Evolutionary conservation across 305 asterid species (phyloP).

Genomic region (Ajuga reptans): DNA sequence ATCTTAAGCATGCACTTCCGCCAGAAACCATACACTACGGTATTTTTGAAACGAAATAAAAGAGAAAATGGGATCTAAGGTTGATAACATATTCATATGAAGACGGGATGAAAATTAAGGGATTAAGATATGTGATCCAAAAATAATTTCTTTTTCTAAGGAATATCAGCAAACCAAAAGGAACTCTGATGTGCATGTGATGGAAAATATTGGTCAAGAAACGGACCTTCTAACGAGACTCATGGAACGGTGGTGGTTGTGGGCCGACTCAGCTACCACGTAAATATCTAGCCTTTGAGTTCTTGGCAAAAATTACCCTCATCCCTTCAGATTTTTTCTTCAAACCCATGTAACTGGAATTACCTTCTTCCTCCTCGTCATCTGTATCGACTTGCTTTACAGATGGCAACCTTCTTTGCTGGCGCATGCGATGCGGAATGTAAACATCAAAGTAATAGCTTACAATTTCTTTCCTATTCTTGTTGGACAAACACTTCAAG

Average conservation of each 20-base stretch:
- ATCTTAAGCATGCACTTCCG: neutral
- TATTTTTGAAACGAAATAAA: neutral
- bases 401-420: constrained; percentile 33
- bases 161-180: neutral
- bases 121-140: constrained; percentile 1
- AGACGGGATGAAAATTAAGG: neutral
- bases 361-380: constrained; percentile 42
- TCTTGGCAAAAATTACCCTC: constrained; percentile 14
- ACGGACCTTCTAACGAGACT: constrained; percentile 20
- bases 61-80: neutral
- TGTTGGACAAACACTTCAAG: constrained; percentile 39
- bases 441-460: constrained; percentile 61
- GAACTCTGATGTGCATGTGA: neutral
- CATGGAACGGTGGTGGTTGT: neutral
- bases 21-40: neutral
- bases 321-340: constrained; percentile 25
- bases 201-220: neutral
- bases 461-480: constrained; percentile 32
- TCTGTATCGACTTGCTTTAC: constrained; percentile 37
- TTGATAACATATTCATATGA: neutral
- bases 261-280: constrained; percentile 14
- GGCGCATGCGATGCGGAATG: constrained; percentile 48
- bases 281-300: constrained; percentile 34
- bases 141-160: neutral
- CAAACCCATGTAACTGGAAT: constrained; percentile 25